Percentiles rank a stretch among this genome's conserved stretches.
phyloP scores from a whole-genome alignment of 352 stramenopile species.

The Phytophthora brassicae region DNA sequence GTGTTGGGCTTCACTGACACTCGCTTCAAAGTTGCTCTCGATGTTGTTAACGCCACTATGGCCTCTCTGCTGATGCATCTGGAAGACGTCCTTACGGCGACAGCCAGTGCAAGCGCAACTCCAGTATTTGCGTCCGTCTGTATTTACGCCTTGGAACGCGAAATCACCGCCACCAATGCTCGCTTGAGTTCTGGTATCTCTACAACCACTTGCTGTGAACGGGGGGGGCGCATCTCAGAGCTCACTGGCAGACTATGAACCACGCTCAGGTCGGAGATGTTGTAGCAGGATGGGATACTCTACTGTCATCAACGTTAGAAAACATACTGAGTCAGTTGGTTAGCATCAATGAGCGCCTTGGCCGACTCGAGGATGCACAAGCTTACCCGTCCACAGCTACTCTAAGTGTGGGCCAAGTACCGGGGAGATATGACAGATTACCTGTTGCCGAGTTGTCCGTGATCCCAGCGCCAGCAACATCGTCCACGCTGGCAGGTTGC shows the following conservation, averaged over 20 bases:
- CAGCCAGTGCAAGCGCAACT: no score
- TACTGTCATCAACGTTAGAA: neutral
- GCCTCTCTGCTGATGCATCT: no score
- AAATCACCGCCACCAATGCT: no score
- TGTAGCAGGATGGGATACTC: neutral
- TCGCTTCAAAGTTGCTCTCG: no score
- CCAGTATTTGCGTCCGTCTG: no score
- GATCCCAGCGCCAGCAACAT: neutral
- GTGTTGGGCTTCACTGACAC: no score
- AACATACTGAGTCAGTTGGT: constrained; percentile 4
- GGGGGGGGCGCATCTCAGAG: neutral
- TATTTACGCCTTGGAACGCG: no score
- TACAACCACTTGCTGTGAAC: constrained; percentile 21
- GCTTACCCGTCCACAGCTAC: neutral
- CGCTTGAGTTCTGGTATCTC: constrained; percentile 29
- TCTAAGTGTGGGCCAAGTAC: neutral
- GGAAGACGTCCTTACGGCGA: no score
- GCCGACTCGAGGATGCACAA: neutral
- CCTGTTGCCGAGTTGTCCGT: neutral
- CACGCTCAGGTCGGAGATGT: neutral
- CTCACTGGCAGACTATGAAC: neutral
- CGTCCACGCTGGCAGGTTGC: neutral
- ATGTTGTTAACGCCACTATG: no score
- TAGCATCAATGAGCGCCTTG: neutral
- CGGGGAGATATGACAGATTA: neutral